Percentiles rank a stretch among this genome's conserved stretches.
Conservation (phyloP, 2,329 filamentous ascomycete genomes). For the Neofusicoccum ribis region DNA sequence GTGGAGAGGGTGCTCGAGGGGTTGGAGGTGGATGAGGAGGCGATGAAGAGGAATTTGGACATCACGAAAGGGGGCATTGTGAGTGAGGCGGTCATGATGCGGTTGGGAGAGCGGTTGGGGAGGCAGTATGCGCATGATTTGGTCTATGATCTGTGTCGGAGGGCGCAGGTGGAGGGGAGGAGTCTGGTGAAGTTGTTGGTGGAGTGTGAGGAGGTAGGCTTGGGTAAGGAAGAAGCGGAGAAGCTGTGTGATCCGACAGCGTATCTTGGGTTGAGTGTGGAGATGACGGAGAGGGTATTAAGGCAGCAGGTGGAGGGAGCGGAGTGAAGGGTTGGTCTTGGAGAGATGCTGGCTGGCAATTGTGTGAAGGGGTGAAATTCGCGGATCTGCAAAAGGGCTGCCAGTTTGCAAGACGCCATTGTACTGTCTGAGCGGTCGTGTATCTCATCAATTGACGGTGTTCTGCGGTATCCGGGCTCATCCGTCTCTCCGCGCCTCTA, state of each 20-base stretch:
- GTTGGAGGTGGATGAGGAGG: constrained; percentile 28
- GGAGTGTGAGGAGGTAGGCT: constrained; percentile 21
- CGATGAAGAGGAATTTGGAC: constrained; percentile 29
- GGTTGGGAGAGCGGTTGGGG: constrained; percentile 34
- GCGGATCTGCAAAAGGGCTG: no score
- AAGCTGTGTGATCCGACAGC: not conserved
- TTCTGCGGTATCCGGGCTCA: no score
- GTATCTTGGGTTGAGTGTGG: not conserved
- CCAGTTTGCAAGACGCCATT: no score
- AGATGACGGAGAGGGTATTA: constrained; percentile 8
- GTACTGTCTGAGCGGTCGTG: no score
- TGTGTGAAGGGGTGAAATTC: no score
- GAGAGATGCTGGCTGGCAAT: no score
- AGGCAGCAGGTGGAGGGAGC: not conserved
- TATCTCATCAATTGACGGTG: no score
- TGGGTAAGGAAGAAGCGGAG: not conserved
- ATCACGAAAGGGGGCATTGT: constrained; percentile 37
- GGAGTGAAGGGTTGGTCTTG: no score
- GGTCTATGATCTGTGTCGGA: not conserved
- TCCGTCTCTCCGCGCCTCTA: no score
- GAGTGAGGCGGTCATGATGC: constrained; percentile 44
- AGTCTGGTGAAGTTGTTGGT: constrained; percentile 23
- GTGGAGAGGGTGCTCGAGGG: constrained; percentile 28
- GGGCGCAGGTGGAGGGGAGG: constrained; percentile 6
- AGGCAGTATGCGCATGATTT: constrained; percentile 30